phyloP scores from a whole-genome alignment of 306 rosid species.

The Acacia acuminata region DNA sequence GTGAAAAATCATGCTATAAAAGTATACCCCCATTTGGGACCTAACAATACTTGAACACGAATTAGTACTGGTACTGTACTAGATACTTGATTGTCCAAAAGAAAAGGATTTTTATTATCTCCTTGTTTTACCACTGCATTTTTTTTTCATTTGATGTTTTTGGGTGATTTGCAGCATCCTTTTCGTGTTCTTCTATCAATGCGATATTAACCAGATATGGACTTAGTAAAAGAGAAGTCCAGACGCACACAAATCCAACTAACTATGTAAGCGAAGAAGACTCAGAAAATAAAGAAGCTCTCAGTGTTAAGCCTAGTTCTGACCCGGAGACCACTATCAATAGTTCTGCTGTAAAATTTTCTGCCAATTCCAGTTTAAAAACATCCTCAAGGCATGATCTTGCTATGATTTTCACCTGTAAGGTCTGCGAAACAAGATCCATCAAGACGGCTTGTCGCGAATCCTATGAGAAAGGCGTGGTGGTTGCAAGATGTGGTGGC shows the following conservation, averaged over 20 bases:
- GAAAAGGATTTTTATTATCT: background rate
- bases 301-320: constrained; percentile 17
- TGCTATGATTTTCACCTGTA: constrained; percentile 91
- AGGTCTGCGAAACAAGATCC: constrained; percentile 89
- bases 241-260: constrained; percentile 39
- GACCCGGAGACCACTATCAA: constrained; percentile 25
- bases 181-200: constrained; percentile 44
- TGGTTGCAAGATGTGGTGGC: constrained; percentile 82
- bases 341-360: constrained; percentile 38
- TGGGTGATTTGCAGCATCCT: constrained; percentile 50
- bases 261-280: constrained; percentile 46
- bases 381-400: constrained; percentile 89
- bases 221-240: constrained; percentile 41
- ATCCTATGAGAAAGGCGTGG: constrained; percentile 89
- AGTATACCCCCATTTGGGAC: background rate
- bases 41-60: background rate
- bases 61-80: background rate
- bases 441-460: constrained; percentile 71
- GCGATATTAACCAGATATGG: constrained; percentile 41
- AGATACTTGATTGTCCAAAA: background rate
- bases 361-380: constrained; percentile 59
- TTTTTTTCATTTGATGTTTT: constrained; percentile 12
- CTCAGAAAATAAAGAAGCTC: constrained; percentile 35
- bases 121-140: background rate
- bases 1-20: background rate